Evolutionary conservation across 371 early-diverging fungal species (phyloP), one percentile per base, ranked within the genome.

Genomic region (Rhizopus delemar): DNA sequence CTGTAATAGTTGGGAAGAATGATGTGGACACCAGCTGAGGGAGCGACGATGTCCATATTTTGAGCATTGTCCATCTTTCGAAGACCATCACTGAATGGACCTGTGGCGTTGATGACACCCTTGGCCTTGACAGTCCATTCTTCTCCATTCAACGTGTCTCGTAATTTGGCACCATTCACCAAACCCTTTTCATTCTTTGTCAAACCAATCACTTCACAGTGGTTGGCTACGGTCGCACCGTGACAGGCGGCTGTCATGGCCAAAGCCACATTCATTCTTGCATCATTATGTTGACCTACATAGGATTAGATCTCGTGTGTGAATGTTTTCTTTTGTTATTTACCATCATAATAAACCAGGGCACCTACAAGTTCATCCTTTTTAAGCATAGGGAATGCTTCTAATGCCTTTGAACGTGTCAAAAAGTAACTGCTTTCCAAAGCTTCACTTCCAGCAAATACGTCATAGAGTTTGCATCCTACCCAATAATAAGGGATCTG

Each of bases 261-360:
- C 29, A 99, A 79, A 13, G 98, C 93, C 11, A 99, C 93, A 70
- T 99, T 99, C 93, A 96, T 96, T 59, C 99, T 84, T 3, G 97
- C 90, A 69, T 99, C 99, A 79, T 99, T 95, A 74, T 98, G 96
- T 63, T 95, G 95, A 46, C 97, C 89, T 90, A 65, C 45, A 34
- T 32, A 33, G 38, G 15, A 41, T 8, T 16, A 53, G 16, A 9
- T 16, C 22, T 62, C 57, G 15, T 0, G 41, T 57, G 48, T 51
- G 39, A 41, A 45, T 46, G 22, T 3, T 6, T 28, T 16, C 15
- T 33, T 33, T n/a, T 32, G 22, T 8, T 38, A 8, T 52, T 57
- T 69, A 84, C 93, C 99, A 77, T 99, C 99, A 71, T 94, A 97
- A 76, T 99, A 99, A 29, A 98, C 94, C 68, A 99, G 79, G 9